Percentiles rank a stretch among this genome's conserved stretches.
phyloP scores from a whole-genome alignment of 1,284 basidiomycete species.

The Grifola frondosa region DNA sequence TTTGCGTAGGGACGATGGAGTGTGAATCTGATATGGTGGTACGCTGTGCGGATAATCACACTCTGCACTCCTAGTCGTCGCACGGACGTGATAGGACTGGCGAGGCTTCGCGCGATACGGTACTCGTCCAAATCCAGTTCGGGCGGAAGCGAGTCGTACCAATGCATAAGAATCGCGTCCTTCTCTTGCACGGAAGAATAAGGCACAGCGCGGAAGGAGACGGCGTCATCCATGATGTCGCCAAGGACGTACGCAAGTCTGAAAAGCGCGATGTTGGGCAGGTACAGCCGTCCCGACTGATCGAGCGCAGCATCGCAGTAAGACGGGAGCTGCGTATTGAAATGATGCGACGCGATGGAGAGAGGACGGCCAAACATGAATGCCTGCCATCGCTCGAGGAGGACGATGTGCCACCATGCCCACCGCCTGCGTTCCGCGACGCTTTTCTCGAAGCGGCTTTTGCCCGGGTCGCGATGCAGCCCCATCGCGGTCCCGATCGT shows the following conservation, averaged over 20 bases:
- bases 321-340: constrained; percentile 72
- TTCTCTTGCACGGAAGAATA: constrained; percentile 72
- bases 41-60: constrained; percentile 71
- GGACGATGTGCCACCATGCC: constrained; percentile 84
- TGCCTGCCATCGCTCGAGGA: constrained; percentile 80
- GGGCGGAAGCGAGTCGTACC: constrained; percentile 69
- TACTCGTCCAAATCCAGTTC: constrained; percentile 77
- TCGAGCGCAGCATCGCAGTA: constrained; percentile 59
- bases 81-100: constrained; percentile 51
- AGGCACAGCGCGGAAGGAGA: constrained; percentile 69
- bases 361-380: constrained; percentile 82
- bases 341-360: constrained; percentile 72
- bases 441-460: constrained; percentile 65
- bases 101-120: constrained; percentile 63
- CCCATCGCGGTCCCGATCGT: constrained; percentile 77
- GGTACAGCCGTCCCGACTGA: constrained; percentile 59
- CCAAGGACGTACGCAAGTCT: constrained; percentile 73
- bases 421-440: constrained; percentile 73
- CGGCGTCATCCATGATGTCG: constrained; percentile 79
- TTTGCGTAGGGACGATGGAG: constrained; percentile 77
- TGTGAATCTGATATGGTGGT: constrained; percentile 78
- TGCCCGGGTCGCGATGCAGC: constrained; percentile 75
- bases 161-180: constrained; percentile 63
- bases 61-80: constrained; percentile 73
- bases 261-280: constrained; percentile 74